A percentile compares a stretch with the other conserved stretches of the same genome.
phyloP scores from a whole-genome alignment of 1,284 basidiomycete species.

The Puccinia coronata region DNA sequence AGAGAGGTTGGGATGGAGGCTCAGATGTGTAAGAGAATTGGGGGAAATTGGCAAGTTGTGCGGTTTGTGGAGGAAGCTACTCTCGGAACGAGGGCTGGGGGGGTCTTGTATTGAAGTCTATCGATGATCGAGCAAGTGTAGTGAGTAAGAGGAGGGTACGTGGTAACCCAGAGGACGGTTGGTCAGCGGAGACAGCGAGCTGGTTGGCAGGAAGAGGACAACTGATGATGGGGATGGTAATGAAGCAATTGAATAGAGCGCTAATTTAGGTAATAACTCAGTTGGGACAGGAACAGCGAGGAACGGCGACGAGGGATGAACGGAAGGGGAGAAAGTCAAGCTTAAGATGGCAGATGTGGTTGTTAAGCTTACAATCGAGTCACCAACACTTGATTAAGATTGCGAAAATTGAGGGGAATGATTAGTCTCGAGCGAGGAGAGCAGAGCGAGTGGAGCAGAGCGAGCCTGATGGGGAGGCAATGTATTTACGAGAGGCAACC shows the following conservation, averaged over 20 bases:
- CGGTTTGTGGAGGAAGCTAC: background rate
- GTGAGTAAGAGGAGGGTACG: background rate
- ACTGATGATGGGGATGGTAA: background rate
- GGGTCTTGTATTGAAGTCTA: background rate
- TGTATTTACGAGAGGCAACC: background rate
- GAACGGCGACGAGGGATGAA: background rate
- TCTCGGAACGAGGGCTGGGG: background rate
- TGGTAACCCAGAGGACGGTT: background rate
- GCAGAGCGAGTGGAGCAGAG: no score
- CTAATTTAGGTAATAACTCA: constrained; percentile 12
- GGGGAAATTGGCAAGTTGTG: background rate
- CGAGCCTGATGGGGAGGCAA: no score
- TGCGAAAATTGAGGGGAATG: no score
- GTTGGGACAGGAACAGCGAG: background rate
- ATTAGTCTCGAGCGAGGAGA: no score
- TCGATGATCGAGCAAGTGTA: no score
- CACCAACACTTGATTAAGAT: no score
- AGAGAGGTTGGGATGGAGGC: background rate
- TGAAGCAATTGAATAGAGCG: background rate
- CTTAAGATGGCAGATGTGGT: background rate
- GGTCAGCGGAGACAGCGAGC: background rate
- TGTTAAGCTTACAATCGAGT: background rate
- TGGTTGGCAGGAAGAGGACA: background rate
- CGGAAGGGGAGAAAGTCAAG: background rate
- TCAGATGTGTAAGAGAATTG: background rate